Conservation (phyloP, 805 yeast species). For the Kuraishia piskuri region DNA sequence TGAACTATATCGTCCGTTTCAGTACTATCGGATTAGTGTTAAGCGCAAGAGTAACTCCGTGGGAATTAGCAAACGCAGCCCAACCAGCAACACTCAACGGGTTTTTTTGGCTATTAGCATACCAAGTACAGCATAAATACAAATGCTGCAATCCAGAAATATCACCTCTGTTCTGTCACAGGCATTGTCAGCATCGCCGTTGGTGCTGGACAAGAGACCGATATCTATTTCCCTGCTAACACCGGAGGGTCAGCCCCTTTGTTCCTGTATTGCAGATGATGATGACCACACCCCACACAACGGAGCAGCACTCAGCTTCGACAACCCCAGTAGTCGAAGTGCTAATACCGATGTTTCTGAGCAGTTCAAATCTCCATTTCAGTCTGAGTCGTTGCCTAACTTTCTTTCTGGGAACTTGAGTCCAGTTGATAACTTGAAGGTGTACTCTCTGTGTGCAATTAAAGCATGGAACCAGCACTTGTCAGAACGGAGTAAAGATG, state of each 20-base stretch:
- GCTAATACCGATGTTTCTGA: background rate
- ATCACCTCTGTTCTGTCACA: conserved; percentile 18
- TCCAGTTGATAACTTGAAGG: conserved; percentile 22
- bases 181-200: conserved; percentile 16
- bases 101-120: background rate
- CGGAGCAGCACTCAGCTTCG: background rate
- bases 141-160: conserved; percentile 21
- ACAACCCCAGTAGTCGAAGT: background rate
- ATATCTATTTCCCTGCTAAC: conserved; percentile 22
- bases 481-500: background rate
- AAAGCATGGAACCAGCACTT: conserved; percentile 17
- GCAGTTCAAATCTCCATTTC: background rate
- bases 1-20: too few species aligned
- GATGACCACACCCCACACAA: background rate
- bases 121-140: background rate
- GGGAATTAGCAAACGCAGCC: too few species aligned
- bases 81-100: background rate
- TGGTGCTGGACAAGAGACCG: conserved; percentile 16
- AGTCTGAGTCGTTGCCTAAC: background rate
- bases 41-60: too few species aligned
- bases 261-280: conserved; percentile 1
- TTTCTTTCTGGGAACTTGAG: conserved; percentile 19
- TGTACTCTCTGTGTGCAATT: conserved; percentile 18
- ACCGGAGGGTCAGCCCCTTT: conserved; percentile 18
- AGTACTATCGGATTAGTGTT: too few species aligned